Evolutionary conservation across 1,284 basidiomycete species (phyloP).

Genomic region (Cutaneotrichosporon dermatis): DNA sequence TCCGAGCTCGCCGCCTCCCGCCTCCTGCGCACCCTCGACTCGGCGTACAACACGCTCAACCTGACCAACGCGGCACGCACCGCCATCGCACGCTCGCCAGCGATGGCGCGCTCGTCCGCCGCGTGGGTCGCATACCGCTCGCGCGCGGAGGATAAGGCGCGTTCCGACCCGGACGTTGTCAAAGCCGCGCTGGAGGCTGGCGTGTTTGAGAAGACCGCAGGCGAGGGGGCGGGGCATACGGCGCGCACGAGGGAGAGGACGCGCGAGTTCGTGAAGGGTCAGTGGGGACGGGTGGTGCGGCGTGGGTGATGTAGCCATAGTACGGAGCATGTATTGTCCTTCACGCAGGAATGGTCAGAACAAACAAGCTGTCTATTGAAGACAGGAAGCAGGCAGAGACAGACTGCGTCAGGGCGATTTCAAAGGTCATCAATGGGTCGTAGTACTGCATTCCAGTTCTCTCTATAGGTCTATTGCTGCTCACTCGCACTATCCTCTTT

Average conservation of each 20-base stretch:
- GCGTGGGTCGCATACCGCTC: neutral
- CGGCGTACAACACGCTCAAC: conserved; percentile 18
- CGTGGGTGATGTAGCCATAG: too few relatives aligned
- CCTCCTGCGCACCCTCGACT: conserved; percentile 4
- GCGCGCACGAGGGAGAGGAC: neutral
- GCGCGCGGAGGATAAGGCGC: conserved; percentile 7
- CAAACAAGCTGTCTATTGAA: too few relatives aligned
- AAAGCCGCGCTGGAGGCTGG: neutral
- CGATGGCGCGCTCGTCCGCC: conserved; percentile 3
- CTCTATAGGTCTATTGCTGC: too few relatives aligned
- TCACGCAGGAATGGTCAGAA: too few relatives aligned
- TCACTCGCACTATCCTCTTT: too few relatives aligned
- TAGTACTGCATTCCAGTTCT: too few relatives aligned
- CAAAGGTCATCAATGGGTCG: too few relatives aligned
- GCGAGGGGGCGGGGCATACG: neutral
- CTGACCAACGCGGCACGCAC: conserved; percentile 20
- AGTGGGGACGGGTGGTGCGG: conserved; percentile 1
- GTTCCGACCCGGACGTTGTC: neutral
- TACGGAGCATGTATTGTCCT: too few relatives aligned
- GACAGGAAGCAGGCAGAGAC: too few relatives aligned
- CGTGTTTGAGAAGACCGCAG: neutral
- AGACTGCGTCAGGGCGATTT: too few relatives aligned
- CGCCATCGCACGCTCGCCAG: conserved; percentile 18
- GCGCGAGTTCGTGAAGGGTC: neutral
- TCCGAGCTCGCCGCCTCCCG: neutral